Base-by-base conservation (phyloP, 106 monocot species). In the Agapanthus africanus region DNA sequence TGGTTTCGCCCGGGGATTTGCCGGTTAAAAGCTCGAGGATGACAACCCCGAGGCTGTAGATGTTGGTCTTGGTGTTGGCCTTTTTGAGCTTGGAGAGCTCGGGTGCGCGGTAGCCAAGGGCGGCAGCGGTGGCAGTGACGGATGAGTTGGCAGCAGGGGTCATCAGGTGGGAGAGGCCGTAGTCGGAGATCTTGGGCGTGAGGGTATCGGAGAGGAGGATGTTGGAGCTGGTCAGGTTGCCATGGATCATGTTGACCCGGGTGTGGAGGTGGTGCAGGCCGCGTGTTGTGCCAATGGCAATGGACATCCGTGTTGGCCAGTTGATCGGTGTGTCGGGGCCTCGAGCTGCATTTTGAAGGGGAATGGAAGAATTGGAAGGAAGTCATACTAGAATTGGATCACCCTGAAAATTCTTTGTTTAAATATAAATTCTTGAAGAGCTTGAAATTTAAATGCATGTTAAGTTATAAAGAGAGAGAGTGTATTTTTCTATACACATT, bases 11-110 rank as follows among this genome's bases (percentile, higher is more conserved):
- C 0, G 95, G 95, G 0, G 91, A 85, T 42, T 95, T 95, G 7
- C 95, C 91, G 1, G 95, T 95, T 26, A 95, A 74, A 27, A 95
- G 75, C 71, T 94, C 94, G n/a, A 94, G 81, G 52, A 90, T 79
- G 54, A 94, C 72, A 11, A 94, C 87, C 0, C 94, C 91, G 15
- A 91, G 73, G 75, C 91, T 88, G 71, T 95, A 95, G 1, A 95
- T 75, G 40, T 95, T 91, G 5, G 91, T 80, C 79, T 86, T 95
- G 1, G 79, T 60, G 73, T 39, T 84, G 39, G 85, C 83, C 71
- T 91, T 91, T 81, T 88, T 95, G 14, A 88, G 67, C 77, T 85
- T 95, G 47, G 81, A 79, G 37, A 86, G 83, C 81, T 95, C 95
- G 0, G 95, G 95, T 0, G 95, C 95, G 14, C 95, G 81, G 79